Base-by-base conservation (phyloP, 164 flowering plant genomes). In the Vitis rotundifolia region DNA sequence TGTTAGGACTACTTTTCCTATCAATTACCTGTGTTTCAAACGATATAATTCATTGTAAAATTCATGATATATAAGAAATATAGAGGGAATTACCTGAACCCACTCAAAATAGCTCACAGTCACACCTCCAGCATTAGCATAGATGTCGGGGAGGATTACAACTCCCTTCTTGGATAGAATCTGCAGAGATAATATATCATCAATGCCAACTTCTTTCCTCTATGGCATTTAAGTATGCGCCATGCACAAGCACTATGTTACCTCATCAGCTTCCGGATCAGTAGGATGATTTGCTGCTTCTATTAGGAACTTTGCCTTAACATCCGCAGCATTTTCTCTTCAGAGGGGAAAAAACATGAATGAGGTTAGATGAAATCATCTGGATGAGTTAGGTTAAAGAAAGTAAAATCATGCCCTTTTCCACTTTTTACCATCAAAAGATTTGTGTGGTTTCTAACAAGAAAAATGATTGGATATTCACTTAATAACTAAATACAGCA, bases 231-330 rank as follows among this genome's bases (percentile, higher is more conserved):
- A 31, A 31, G 44, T 31, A 31, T 31, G 44, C 6, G 2, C 44
- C 5, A 31, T 31, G 0, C 44, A 7, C 44, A 61, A 74, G 52
- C 3, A 48, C 18, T 13, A 16, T 29, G n/a, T 68, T 73, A 91
- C 97, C 89, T 91, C 93, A 71, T 89, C 93, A 2, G 97, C 93
- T 61, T 89, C 97, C 26, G 93, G 93, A 78, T 91, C 96, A 47
- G 89, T 84, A 16, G 96, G 97, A 71, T 91, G 97, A 73, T 91
- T 91, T 55, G 97, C 93, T 54, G 89, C 97, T 79, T 91, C 91
- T 14, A 89, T 76, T 15, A 91, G 80, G 82, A 81, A 91, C 69
- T 84, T 91, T 31, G 97, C 93, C 76, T 75, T 91, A 71, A 91
- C 91, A 75, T 78, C 80, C 49, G 81, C 81, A 49, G 97, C 97